Evolutionary conservation across 495 filamentous ascomycete species (phyloP).

Genomic region (Hypoxylon fuscum): DNA sequence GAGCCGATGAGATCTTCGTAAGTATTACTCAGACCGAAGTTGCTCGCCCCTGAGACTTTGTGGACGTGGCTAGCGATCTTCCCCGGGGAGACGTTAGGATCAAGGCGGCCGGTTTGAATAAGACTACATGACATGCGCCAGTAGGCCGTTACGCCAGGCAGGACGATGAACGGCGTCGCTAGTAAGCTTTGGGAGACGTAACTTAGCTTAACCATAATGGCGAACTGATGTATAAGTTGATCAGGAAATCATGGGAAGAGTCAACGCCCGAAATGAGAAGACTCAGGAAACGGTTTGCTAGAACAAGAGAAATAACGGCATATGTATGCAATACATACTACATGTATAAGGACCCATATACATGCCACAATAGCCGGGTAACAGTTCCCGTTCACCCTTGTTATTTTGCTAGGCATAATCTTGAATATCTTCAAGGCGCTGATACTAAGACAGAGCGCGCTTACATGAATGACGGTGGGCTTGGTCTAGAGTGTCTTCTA

Average conservation of each 20-base stretch:
- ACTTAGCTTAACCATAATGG: constrained; percentile 13
- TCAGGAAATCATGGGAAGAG: not conserved
- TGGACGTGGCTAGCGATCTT: constrained; percentile 69
- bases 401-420: too few species aligned
- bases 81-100: constrained; percentile 70
- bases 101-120: constrained; percentile 60
- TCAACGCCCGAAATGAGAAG: not conserved
- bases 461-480: too few species aligned
- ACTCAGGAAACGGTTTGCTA: not conserved
- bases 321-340: not conserved
- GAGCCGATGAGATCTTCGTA: constrained; percentile 50
- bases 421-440: too few species aligned
- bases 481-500: too few species aligned
- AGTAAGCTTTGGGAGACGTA: constrained; percentile 10
- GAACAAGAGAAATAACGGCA: not conserved
- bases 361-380: too few species aligned
- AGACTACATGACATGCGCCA: constrained; percentile 40
- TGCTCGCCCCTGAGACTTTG: constrained; percentile 71
- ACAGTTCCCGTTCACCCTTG: too few species aligned
- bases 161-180: not conserved
- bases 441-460: too few species aligned
- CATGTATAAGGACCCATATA: not conserved
- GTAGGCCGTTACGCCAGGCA: constrained; percentile 21
- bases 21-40: constrained; percentile 48
- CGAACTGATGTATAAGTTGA: not conserved